Evolutionary conservation across 495 filamentous ascomycete species (phyloP), one percentile per base, ranked within the genome.

Genomic region (Neurospora sp.): DNA sequence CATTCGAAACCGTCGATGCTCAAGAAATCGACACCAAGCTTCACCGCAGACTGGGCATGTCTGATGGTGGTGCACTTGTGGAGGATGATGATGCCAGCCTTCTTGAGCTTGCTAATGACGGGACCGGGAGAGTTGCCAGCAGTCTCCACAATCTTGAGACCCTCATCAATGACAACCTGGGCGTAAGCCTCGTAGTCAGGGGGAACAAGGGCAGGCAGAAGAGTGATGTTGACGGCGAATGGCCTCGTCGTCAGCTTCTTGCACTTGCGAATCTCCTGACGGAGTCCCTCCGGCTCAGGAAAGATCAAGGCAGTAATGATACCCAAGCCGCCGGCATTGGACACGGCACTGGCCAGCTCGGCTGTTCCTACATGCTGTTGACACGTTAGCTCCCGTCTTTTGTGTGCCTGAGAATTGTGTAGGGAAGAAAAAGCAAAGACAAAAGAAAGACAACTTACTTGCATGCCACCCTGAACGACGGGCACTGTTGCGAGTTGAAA

Each of bases 21-120:
- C 41, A 99, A 83, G 82, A 99, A 99, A 81, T 99, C 96, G 0
- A 97, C 96, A 70, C 96, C 96, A 42, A 98, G 90, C 83, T 97
- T 97, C 73, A 97, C 88, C 59, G 96, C 96, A 47, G 90, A 92
- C 81, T 94, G 90, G 41, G 96, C 96, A 78, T 99, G 96, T 27
- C 95, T 85, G 81, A 99, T 94, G 2, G 95, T 97, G 27, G 96
- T 99, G 85, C 96, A 99, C 84, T 99, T 99, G 86, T 99, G 96
- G 68, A 99, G 86, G 76, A 99, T 89, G 71, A 87, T 93, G 76
- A 85, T 89, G 39, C 88, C 88, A 38, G 90, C 93, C 69, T 87
- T 86, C 85, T 99, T 99, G 71, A 99, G 86, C 83, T 94, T 88
- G 80, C 87, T 82, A 82, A 99, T 98, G 42, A 99, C 91, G 18